phyloP scores from a whole-genome alignment of 176 grass and related monocot genomes.

The Echinochloa phyllopogon region DNA sequence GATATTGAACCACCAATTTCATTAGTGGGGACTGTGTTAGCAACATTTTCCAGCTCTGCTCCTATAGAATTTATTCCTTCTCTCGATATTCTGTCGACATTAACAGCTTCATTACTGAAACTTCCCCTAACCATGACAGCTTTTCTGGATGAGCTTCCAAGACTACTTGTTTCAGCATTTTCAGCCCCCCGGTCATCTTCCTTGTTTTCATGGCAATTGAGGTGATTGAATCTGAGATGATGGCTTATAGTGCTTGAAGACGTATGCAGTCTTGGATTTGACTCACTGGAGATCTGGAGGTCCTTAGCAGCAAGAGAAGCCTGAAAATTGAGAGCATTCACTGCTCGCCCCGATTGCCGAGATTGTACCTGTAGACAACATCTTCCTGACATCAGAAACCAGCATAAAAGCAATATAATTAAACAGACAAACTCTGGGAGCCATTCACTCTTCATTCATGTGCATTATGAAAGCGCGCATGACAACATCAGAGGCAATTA shows the following conservation, averaged over 20 bases:
- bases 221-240: conserved; percentile 51
- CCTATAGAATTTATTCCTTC: conserved; percentile 56
- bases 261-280: conserved; percentile 49
- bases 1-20: conserved; percentile 49
- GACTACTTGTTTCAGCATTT: conserved; percentile 49
- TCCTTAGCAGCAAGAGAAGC: conserved; percentile 56
- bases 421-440: background rate
- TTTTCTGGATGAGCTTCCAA: conserved; percentile 50
- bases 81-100: conserved; percentile 38
- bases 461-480: conserved; percentile 15
- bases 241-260: conserved; percentile 71
- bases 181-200: conserved; percentile 36
- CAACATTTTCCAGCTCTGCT: conserved; percentile 34
- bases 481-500: background rate
- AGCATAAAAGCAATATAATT: background rate
- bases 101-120: conserved; percentile 40
- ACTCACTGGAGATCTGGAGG: conserved; percentile 38
- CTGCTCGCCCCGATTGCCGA: conserved; percentile 25
- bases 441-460: conserved; percentile 4
- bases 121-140: conserved; percentile 35
- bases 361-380: conserved; percentile 49
- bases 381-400: conserved; percentile 39
- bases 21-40: conserved; percentile 13
- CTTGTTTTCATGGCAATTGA: conserved; percentile 48
- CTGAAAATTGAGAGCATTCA: conserved; percentile 26